These are phyloP conservation scores for Rhododendron kiyosumense DNA, from an alignment of 148 eudicot genomes.

Conservation along the genomic window DNA sequence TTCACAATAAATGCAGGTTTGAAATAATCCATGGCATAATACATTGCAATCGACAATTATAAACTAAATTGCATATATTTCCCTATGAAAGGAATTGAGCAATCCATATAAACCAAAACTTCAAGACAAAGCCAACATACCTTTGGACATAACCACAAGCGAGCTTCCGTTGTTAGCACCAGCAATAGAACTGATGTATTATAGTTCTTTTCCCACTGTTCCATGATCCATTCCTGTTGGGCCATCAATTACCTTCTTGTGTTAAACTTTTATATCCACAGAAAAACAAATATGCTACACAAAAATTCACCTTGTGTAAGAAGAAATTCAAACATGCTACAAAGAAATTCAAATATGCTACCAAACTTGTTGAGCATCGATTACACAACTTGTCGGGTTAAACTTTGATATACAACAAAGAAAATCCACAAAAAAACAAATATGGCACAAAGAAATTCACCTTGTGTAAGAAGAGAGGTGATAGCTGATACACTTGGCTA, in stretches of 20 bases:
- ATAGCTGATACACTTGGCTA: slow-evolving; percentile 72
- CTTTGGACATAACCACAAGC: slow-evolving; percentile 92
- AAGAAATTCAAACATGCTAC: background rate
- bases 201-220: slow-evolving; percentile 89
- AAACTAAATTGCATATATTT: background rate
- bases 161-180: slow-evolving; percentile 76
- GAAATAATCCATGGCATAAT: background rate
- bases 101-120: background rate
- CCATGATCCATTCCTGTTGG: slow-evolving; percentile 85
- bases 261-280: background rate
- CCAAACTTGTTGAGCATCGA: no score
- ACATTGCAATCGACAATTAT: background rate
- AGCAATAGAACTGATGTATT: slow-evolving; percentile 77
- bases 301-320: slow-evolving; percentile 47
- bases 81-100: background rate
- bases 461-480: slow-evolving; percentile 78
- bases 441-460: slow-evolving; percentile 20
- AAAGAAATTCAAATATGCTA: no score
- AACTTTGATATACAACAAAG: background rate
- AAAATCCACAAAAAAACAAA: background rate
- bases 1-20: background rate
- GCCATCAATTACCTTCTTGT: background rate
- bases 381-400: no score
- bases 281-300: background rate
- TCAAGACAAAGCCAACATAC: slow-evolving; percentile 29